Percentiles rank a stretch among this genome's conserved stretches.
Conservation (phyloP, 139 green algal genomes). For the Haematococcus lacustris region DNA sequence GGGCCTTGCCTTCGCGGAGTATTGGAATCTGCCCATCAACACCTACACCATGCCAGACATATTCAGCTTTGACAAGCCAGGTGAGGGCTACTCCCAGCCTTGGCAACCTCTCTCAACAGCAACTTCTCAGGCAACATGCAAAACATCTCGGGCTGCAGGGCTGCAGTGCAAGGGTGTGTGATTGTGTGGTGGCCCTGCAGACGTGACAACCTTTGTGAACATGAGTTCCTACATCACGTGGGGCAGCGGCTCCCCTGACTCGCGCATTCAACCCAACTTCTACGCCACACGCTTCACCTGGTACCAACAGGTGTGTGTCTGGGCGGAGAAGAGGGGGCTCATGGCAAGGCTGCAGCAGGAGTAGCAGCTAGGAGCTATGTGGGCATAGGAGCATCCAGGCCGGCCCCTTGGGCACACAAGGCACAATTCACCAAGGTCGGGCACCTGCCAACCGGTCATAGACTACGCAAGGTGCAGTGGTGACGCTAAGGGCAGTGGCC, state of each 20-base stretch:
- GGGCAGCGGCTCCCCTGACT: no score
- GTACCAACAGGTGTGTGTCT: no score
- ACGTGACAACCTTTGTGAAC: background rate
- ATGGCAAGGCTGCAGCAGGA: no score
- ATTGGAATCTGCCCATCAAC: slow-evolving; percentile 15
- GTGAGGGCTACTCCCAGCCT: background rate
- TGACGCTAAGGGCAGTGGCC: no score
- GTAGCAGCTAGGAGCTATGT: background rate
- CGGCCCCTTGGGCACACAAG: no score
- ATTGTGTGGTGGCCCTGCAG: background rate
- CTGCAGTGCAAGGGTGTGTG: background rate
- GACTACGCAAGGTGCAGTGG: no score
- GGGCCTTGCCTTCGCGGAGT: slow-evolving; percentile 24
- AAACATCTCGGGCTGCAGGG: background rate
- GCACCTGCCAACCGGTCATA: no score
- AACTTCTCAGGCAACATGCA: background rate
- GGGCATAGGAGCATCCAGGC: background rate
- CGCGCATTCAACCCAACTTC: no score
- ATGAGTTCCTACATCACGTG: no score
- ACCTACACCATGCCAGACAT: slow-evolving; percentile 12
- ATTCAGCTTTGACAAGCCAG: background rate
- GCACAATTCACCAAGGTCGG: no score
- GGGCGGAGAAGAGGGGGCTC: no score
- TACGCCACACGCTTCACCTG: no score
- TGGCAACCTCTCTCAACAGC: background rate